Percentiles rank a stretch among this genome's conserved stretches.
These are phyloP conservation scores for Backusella morwellensis DNA, from an alignment of 192 early-diverging fungal genomes.

Conservation along the genomic window DNA sequence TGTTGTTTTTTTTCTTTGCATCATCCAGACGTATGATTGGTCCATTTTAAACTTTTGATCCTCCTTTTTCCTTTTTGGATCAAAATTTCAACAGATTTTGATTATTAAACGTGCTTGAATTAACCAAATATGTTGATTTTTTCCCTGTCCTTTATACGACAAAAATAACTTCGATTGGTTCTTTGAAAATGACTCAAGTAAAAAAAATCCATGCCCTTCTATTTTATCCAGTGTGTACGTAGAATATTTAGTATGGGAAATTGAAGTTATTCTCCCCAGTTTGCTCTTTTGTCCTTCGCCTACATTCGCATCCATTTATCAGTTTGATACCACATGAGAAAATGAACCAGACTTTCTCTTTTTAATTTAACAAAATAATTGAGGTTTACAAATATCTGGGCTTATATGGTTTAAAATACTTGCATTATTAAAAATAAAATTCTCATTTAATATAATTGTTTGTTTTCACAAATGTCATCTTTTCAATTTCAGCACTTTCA, in stretches of 20 bases:
- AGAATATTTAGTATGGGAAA: neutral
- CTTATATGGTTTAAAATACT: neutral
- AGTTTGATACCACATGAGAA: neutral
- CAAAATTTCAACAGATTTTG: neutral
- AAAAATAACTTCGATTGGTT: neutral
- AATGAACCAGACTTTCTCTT: neutral
- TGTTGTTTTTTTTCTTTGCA: neutral
- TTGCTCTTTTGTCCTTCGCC: neutral
- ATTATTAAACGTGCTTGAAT: neutral
- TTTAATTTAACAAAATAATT: neutral
- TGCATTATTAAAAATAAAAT: too few species aligned
- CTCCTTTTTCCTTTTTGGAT: neutral
- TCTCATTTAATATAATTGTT: too few species aligned
- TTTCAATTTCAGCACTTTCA: neutral
- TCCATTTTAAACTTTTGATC: slow-evolving; percentile 1
- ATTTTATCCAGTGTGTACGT: neutral
- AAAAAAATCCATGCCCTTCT: neutral
- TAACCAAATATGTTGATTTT: neutral
- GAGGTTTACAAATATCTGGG: neutral
- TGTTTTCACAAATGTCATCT: neutral
- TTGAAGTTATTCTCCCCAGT: neutral
- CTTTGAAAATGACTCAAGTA: neutral
- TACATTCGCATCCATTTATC: neutral
- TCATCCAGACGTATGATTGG: neutral
- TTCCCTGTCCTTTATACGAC: neutral